Evolutionary conservation across 805 yeast genomes (phyloP).

Genomic region (Lachancea quebecensis): DNA sequence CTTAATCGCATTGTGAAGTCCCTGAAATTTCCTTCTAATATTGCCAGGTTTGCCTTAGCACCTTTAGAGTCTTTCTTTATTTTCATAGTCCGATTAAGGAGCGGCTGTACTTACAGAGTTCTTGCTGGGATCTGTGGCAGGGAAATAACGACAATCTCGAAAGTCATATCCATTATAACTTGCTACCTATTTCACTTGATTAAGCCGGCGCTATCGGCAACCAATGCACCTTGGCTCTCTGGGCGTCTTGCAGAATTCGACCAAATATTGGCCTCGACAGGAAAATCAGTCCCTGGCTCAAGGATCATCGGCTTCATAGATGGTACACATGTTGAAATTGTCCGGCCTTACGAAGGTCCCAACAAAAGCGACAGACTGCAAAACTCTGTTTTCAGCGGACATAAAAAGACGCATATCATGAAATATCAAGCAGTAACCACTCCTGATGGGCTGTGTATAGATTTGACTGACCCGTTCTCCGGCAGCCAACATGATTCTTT

Average conservation of each 20-base stretch:
- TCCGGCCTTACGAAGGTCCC: not conserved
- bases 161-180: too few species aligned
- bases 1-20: not conserved
- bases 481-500: conserved; percentile 3
- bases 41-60: not conserved
- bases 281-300: not conserved
- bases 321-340: not conserved
- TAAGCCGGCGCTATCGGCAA: too few species aligned
- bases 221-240: too few species aligned
- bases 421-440: conserved; percentile 3
- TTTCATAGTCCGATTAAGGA: not conserved
- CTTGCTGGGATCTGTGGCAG: too few species aligned
- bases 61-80: conserved; percentile 1
- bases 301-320: conserved; percentile 1
- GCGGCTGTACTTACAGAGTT: too few species aligned
- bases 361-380: not conserved
- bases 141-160: too few species aligned
- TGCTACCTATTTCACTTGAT: too few species aligned
- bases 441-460: conserved; percentile 2
- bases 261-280: too few species aligned
- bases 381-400: conserved; percentile 1
- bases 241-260: too few species aligned
- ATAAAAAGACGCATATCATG: conserved; percentile 1
- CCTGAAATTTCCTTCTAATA: not conserved
- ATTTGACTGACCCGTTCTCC: not conserved